phyloP scores from a whole-genome alignment of 768 basidiomycete genomes.

The Podaxis pistillaris region DNA sequence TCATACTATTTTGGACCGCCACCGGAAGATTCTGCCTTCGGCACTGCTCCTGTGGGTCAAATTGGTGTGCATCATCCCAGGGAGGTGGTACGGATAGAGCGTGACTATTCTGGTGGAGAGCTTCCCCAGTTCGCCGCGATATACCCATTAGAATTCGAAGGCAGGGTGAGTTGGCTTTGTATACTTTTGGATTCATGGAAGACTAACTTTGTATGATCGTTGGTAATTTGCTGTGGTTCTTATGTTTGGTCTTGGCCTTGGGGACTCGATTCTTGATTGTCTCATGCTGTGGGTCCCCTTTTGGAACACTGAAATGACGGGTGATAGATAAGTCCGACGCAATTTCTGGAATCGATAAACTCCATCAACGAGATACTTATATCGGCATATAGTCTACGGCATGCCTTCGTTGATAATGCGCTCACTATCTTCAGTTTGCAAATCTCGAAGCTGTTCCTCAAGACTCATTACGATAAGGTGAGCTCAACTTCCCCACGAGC shows the following conservation, averaged over 20 bases:
- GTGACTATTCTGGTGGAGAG: constrained; percentile 92
- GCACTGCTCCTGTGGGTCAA: constrained; percentile 76
- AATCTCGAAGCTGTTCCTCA: constrained; percentile 63
- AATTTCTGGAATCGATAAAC: constrained; percentile 89
- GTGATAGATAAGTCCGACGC: constrained; percentile 82
- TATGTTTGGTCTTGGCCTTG: not conserved
- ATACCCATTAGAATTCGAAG: constrained; percentile 91
- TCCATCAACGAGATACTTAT: constrained; percentile 87
- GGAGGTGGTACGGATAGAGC: constrained; percentile 87
- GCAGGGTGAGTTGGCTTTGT: constrained; percentile 59
- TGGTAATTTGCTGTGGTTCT: constrained; percentile 4
- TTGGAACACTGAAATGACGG: not conserved
- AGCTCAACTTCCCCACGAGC: constrained; percentile 10
- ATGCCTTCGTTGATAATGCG: constrained; percentile 75
- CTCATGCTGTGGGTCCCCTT: not conserved
- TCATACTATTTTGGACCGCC: constrained; percentile 86
- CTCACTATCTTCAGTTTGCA: constrained; percentile 81
- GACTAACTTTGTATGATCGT: constrained; percentile 7
- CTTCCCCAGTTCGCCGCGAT: constrained; percentile 85
- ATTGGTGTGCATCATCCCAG: constrained; percentile 90
- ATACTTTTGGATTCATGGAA: not conserved
- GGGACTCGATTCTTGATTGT: not conserved
- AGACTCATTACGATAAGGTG: constrained; percentile 84
- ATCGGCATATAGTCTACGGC: constrained; percentile 76
- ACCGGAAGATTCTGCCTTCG: constrained; percentile 72